Conservation (phyloP, 2,329 filamentous ascomycete genomes). For the Xylariaceae sp. region DNA sequence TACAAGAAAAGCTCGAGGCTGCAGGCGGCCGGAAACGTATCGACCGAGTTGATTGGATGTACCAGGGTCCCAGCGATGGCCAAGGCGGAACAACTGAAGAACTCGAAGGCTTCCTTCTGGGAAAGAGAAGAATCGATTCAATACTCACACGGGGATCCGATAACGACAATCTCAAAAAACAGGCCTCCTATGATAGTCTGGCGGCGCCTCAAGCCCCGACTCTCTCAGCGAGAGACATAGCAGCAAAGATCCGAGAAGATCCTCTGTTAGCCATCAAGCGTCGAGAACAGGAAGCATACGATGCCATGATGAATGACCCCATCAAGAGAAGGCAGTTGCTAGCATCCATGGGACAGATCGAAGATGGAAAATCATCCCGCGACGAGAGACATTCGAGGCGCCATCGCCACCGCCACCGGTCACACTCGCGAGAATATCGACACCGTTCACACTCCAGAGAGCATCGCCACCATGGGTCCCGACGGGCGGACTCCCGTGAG, state of each 20-base stretch:
- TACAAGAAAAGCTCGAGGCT: constrained; percentile 82
- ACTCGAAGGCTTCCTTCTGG: constrained; percentile 87
- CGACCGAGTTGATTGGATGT: constrained; percentile 97
- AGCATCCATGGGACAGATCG: constrained; percentile 53
- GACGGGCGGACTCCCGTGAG: constrained; percentile 35
- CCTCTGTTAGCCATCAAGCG: constrained; percentile 90
- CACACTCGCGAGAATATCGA: constrained; percentile 32
- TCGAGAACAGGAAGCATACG: constrained; percentile 78
- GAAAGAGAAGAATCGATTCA: constrained; percentile 86
- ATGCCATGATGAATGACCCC: constrained; percentile 74
- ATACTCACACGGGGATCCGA: constrained; percentile 75
- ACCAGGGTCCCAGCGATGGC: constrained; percentile 76
- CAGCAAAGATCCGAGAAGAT: constrained; percentile 82
- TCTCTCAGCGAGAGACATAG: constrained; percentile 72
- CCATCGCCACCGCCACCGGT: constrained; percentile 35
- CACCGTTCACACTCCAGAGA: constrained; percentile 39
- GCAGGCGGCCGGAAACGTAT: constrained; percentile 75
- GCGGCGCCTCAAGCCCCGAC: constrained; percentile 58
- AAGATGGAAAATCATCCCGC: constrained; percentile 37
- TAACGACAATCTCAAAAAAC: constrained; percentile 74
- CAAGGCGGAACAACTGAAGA: constrained; percentile 77
- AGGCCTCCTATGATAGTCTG: constrained; percentile 54
- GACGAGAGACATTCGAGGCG: constrained; percentile 43
- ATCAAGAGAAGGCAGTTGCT: constrained; percentile 63
- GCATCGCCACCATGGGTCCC: constrained; percentile 39